Evolutionary conservation across 495 filamentous ascomycete species (phyloP).

Genomic region (Talaromyces ruber): DNA sequence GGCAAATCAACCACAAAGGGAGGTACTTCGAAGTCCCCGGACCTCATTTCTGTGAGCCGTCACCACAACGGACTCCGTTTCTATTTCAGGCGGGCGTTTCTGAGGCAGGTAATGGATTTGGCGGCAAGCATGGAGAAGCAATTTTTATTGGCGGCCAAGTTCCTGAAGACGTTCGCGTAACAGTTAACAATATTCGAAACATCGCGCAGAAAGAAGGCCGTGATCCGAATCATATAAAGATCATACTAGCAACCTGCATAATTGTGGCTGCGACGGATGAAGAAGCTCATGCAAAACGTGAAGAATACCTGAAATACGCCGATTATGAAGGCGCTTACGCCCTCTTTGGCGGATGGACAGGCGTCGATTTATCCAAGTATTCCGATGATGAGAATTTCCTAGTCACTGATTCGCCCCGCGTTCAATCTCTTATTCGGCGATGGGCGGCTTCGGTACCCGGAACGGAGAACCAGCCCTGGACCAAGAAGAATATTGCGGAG

Average conservation of each 20-base stretch:
- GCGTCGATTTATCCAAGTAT: conserved; percentile 45
- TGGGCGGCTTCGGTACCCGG: conserved; percentile 24
- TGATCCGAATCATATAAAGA: conserved; percentile 42
- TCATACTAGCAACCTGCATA: conserved; percentile 33
- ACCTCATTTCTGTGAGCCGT: conserved; percentile 46
- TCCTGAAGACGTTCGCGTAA: conserved; percentile 30
- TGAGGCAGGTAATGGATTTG: conserved; percentile 43
- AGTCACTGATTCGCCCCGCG: conserved; percentile 16
- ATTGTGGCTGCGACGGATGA: conserved; percentile 47
- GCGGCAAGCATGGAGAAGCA: conserved; percentile 49
- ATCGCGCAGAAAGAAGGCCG: conserved; percentile 35
- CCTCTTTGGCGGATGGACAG: conserved; percentile 56
- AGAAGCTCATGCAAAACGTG: conserved; percentile 43
- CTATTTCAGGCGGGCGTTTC: conserved; percentile 49
- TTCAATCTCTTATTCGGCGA: conserved; percentile 17
- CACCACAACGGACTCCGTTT: conserved; percentile 49
- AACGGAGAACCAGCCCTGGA: conserved; percentile 41
- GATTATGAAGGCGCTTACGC: conserved; percentile 50
- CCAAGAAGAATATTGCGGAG: conserved; percentile 44
- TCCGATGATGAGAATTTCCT: conserved; percentile 47
- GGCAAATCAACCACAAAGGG: conserved; percentile 48
- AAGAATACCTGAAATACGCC: conserved; percentile 40
- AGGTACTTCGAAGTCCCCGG: conserved; percentile 50
- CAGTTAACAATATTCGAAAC: conserved; percentile 42
- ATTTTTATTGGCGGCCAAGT: conserved; percentile 45